Evolutionary conservation across 305 asterid species (phyloP).

Genomic region (Fraxinus nigra): DNA sequence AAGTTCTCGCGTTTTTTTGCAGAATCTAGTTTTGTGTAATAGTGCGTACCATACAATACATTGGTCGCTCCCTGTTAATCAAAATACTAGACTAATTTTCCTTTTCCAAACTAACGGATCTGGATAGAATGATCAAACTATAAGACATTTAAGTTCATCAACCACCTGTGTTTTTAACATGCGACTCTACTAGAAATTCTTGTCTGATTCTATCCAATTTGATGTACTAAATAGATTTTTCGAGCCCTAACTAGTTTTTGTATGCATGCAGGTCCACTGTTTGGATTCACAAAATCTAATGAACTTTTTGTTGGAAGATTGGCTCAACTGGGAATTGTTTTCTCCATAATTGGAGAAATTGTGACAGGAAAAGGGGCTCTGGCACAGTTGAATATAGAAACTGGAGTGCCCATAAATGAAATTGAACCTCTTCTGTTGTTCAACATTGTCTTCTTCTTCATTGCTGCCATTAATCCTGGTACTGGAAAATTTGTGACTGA

Average conservation of each 20-base stretch:
- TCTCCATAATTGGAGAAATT: constrained; percentile 85
- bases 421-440: constrained; percentile 84
- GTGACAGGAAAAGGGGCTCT: constrained; percentile 89
- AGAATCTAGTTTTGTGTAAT: not conserved
- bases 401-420: constrained; percentile 83
- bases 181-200: not conserved
- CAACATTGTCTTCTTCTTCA: constrained; percentile 83
- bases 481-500: constrained; percentile 85
- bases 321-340: constrained; percentile 92
- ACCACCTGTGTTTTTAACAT: not conserved
- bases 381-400: constrained; percentile 89
- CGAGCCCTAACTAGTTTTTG: not conserved
- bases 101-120: not conserved
- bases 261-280: constrained; percentile 58
- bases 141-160: not conserved
- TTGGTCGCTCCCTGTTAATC: not conserved
- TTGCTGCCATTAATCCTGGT: constrained; percentile 95
- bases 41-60: not conserved
- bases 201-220: not conserved
- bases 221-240: not conserved
- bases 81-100: not conserved
- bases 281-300: constrained; percentile 90
- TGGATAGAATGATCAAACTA: not conserved
- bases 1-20: not conserved
- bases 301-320: constrained; percentile 93